Conservation (phyloP, 73 alveolate genomes). For the Paraurostyla sp. region DNA sequence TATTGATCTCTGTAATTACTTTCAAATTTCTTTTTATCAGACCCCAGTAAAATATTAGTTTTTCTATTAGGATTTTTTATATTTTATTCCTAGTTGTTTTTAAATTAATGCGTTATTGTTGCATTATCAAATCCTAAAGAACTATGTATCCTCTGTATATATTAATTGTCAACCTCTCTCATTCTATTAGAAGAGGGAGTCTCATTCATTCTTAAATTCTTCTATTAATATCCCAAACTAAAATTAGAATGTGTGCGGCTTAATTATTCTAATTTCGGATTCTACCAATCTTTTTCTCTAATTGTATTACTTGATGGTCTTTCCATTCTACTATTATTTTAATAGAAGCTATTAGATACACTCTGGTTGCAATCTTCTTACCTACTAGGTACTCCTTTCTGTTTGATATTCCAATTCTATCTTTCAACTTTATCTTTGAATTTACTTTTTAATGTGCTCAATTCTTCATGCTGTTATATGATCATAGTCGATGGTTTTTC, state of each 20-base stretch:
- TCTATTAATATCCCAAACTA: constrained; percentile 9
- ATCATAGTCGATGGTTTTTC: background rate
- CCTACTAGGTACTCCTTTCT: too few species aligned
- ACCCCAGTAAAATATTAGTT: background rate
- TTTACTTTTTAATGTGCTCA: background rate
- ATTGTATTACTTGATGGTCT: too few species aligned
- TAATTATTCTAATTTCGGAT: too few species aligned
- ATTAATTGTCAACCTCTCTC: too few species aligned
- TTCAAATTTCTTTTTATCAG: background rate
- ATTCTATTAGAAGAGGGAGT: too few species aligned
- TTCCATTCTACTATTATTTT: background rate
- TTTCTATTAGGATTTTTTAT: background rate
- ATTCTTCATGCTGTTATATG: too few species aligned
- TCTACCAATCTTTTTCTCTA: too few species aligned
- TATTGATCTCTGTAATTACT: constrained; percentile 7
- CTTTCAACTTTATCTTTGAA: constrained; percentile 42
- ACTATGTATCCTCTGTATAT: too few species aligned
- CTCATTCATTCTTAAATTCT: background rate
- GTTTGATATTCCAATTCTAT: constrained; percentile 33
- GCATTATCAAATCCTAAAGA: too few species aligned
- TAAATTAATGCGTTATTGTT: too few species aligned
- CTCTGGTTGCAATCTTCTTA: too few species aligned
- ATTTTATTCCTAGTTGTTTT: background rate
- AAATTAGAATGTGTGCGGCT: too few species aligned
- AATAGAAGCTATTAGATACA: background rate